Evolutionary conservation across 345 rosid genomes (phyloP).

Genomic region (Aurinia saxatilis): DNA sequence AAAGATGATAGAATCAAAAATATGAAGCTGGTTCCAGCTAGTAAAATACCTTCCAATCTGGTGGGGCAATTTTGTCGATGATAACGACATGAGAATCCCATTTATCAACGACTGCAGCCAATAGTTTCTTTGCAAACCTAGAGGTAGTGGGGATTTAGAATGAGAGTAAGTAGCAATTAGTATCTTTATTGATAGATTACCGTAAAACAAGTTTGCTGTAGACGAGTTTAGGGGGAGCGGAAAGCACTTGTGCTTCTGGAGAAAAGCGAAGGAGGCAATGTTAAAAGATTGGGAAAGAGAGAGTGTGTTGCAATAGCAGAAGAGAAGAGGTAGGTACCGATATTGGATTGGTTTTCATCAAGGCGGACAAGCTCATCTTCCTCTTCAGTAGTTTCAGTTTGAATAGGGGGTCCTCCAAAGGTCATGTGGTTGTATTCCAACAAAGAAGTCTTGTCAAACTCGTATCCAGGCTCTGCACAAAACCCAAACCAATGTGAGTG

Average conservation of each 20-base stretch:
- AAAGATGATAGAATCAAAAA: neutral
- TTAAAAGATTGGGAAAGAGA: too few species aligned
- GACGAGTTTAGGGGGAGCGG: slow-evolving; percentile 97
- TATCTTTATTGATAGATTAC: slow-evolving; percentile 28
- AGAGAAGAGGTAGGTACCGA: too few species aligned
- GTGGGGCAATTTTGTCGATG: slow-evolving; percentile 69
- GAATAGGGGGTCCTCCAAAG: slow-evolving; percentile 94
- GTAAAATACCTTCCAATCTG: slow-evolving; percentile 77
- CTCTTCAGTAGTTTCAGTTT: slow-evolving; percentile 64
- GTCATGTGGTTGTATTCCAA: slow-evolving; percentile 87
- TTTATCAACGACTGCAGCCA: slow-evolving; percentile 73
- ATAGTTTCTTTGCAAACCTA: slow-evolving; percentile 91
- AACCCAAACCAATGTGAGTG: neutral
- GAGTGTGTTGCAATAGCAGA: too few species aligned
- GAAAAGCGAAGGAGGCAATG: neutral
- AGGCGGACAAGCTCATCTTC: slow-evolving; percentile 56
- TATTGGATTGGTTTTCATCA: slow-evolving; percentile 64
- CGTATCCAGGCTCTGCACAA: slow-evolving; percentile 76
- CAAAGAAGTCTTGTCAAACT: slow-evolving; percentile 62
- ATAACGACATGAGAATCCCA: slow-evolving; percentile 75
- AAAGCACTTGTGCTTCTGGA: slow-evolving; percentile 93
- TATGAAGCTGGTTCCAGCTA: neutral
- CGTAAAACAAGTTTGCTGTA: slow-evolving; percentile 90
- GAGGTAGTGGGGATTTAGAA: neutral
- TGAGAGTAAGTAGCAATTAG: neutral